Percentiles rank a stretch among this genome's conserved stretches.
phyloP scores from a whole-genome alignment of 2,329 filamentous ascomycete species.

The Aspergillus pseudonomiae region DNA sequence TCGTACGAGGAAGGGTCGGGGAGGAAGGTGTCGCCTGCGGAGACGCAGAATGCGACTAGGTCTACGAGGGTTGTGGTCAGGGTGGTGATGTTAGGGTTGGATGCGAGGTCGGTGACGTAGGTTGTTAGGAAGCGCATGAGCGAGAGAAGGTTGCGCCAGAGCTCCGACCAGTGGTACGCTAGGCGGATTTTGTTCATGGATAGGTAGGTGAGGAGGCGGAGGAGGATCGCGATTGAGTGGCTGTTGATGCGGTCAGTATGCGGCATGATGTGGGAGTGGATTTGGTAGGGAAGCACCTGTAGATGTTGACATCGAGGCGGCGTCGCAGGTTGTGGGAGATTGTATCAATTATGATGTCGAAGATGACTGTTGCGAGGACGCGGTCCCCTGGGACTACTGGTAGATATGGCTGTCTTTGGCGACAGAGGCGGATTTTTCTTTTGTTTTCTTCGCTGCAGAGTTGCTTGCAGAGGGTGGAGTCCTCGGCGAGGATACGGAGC shows the following conservation, averaged over 20 bases:
- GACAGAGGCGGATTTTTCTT: slow-evolving; percentile 76
- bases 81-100: slow-evolving; percentile 68
- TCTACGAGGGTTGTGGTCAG: slow-evolving; percentile 80
- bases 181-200: slow-evolving; percentile 80
- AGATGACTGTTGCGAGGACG: slow-evolving; percentile 71
- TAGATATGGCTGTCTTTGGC: slow-evolving; percentile 84
- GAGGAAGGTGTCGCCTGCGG: slow-evolving; percentile 85
- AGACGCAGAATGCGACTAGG: slow-evolving; percentile 80
- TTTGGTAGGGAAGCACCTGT: slow-evolving; percentile 56
- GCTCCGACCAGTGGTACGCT: slow-evolving; percentile 89
- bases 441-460: slow-evolving; percentile 81
- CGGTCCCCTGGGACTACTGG: slow-evolving; percentile 74
- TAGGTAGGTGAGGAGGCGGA: slow-evolving; percentile 81
- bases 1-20: slow-evolving; percentile 87
- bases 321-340: slow-evolving; percentile 92
- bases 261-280: neutral
- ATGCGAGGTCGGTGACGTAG: slow-evolving; percentile 77
- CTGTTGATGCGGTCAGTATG: slow-evolving; percentile 30
- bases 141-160: slow-evolving; percentile 86
- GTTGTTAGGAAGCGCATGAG: slow-evolving; percentile 88
- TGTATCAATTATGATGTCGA: slow-evolving; percentile 87
- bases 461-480: slow-evolving; percentile 77
- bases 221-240: slow-evolving; percentile 76
- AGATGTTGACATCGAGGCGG: slow-evolving; percentile 81
- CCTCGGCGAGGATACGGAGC: slow-evolving; percentile 83